Evolutionary conservation across 805 yeast genomes (phyloP), one percentile per base, ranked within the genome.

Genomic region (Saccharomycopsis fermentans): DNA sequence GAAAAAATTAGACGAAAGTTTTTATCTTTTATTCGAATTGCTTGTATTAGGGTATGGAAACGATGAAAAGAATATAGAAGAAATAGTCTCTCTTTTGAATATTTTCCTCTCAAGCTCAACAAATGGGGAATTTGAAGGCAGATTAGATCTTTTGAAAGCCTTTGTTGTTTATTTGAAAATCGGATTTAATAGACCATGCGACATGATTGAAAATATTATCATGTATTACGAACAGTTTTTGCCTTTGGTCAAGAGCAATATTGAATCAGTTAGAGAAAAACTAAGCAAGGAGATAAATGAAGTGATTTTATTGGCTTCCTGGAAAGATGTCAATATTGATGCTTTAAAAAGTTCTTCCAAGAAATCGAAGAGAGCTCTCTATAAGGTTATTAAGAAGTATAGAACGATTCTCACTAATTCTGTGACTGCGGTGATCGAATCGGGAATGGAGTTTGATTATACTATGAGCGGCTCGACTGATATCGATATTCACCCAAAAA

Each of bases 251-350:
- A 68, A 69, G 1, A 79, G 77, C 0, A 69, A 72, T 11, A 67
- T 90, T 9, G 65, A 64, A 0, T 66, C 67, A 1, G 77, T 77
- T 1, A 83, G 77, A 68, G 81, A 78, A 65, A 69, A 71, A 2
- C 72, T 92, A 37, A 89, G 84, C 59, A 92, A 91, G 67, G 90
- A 90, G 55, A 80, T 94, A 11, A 77, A 82, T 37, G 99, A 94
- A 59, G 84, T 90, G 3, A 90, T 94, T 50, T 72, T 89, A 52
- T 75, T 94, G 16, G 97, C 99, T 1, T 88, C 96, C 66, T 95
- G 98, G 98, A 90, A 91, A 65, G 99, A 94, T 72, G 91, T 90
- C 12, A 95, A 94, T 66, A 81, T 90, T 51, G 95, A 87, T 67
- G 96, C 99, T 0, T 77, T 94, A 66, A 90, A 89, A 65, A 97